These are phyloP conservation scores for Dothidotthia symphoricarpi DNA, from an alignment of 2,329 filamentous ascomycete genomes.

Conservation along the genomic window DNA sequence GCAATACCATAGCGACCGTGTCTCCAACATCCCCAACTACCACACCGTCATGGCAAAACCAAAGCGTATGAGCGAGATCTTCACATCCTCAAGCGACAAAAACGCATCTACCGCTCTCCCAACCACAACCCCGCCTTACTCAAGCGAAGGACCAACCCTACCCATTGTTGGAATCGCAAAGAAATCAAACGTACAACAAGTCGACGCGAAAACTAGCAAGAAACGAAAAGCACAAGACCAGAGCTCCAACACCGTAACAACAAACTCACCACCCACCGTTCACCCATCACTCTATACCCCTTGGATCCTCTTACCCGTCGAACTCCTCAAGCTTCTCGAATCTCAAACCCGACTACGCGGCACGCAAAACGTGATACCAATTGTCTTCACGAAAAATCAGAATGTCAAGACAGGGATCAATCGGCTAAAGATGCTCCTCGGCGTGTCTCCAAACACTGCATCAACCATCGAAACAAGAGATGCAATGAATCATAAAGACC, in stretches of 20 bases:
- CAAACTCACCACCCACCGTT: slow-evolving; percentile 6
- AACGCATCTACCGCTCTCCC: slow-evolving; percentile 3
- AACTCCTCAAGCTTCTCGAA: slow-evolving; percentile 7
- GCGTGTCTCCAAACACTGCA: slow-evolving; percentile 4
- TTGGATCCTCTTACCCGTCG: slow-evolving; percentile 15
- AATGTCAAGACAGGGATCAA: slow-evolving; percentile 21
- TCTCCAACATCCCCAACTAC: not conserved
- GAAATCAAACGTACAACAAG: not conserved
- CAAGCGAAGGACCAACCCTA: slow-evolving; percentile 24
- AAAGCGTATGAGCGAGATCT: slow-evolving; percentile 23
- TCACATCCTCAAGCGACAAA: slow-evolving; percentile 14
- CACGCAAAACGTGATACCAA: slow-evolving; percentile 8
- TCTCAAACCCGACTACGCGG: slow-evolving; percentile 3
- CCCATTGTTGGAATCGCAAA: slow-evolving; percentile 9
- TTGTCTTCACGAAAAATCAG: slow-evolving; percentile 23
- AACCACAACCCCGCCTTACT: slow-evolving; percentile 11
- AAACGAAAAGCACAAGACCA: slow-evolving; percentile 10
- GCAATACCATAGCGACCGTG: too few relatives aligned
- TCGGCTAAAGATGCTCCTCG: slow-evolving; percentile 11
- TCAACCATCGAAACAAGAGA: slow-evolving; percentile 12
- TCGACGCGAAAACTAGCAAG: not conserved
- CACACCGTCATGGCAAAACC: slow-evolving; percentile 12
- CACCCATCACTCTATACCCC: slow-evolving; percentile 20
- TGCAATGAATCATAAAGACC: slow-evolving; percentile 5
- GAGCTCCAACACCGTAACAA: not conserved